Conservation (phyloP, 140 eudicot species). For the Senecio squalidus region DNA sequence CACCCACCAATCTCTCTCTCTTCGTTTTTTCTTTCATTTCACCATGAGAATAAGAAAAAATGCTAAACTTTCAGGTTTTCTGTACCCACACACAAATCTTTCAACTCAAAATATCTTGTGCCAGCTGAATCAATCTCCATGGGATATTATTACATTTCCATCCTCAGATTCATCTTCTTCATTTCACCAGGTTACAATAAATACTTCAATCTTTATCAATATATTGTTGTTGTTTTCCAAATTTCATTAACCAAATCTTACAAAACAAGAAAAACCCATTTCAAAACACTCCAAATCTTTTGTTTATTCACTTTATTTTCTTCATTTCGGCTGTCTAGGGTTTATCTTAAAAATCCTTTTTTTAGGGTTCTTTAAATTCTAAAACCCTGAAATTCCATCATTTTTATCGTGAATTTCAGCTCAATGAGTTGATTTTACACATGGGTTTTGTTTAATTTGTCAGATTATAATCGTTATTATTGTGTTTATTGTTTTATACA, state of each 20-base stretch:
- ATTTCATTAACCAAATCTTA: slow-evolving; percentile 11
- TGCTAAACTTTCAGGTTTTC: slow-evolving; percentile 11
- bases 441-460: slow-evolving; percentile 24
- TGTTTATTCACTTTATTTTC: slow-evolving; percentile 16
- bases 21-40: too few relatives aligned
- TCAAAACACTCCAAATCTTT: slow-evolving; percentile 13
- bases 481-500: slow-evolving; percentile 9
- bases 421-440: slow-evolving; percentile 12
- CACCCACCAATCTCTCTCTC: too few relatives aligned
- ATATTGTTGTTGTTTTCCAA: neutral
- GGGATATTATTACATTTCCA: slow-evolving; percentile 43
- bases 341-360: slow-evolving; percentile 22
- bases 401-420: slow-evolving; percentile 25
- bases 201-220: neutral
- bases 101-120: slow-evolving; percentile 21
- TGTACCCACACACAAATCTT: slow-evolving; percentile 19
- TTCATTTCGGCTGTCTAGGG: slow-evolving; percentile 8
- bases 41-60: too few relatives aligned
- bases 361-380: too few relatives aligned
- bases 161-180: slow-evolving; percentile 22
- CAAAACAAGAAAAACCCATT: slow-evolving; percentile 22
- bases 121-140: slow-evolving; percentile 53
- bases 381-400: slow-evolving; percentile 18
- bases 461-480: slow-evolving; percentile 1
- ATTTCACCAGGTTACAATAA: neutral